phyloP scores from a whole-genome alignment of 352 stramenopile genomes.

The Phytophthora sansomeana region DNA sequence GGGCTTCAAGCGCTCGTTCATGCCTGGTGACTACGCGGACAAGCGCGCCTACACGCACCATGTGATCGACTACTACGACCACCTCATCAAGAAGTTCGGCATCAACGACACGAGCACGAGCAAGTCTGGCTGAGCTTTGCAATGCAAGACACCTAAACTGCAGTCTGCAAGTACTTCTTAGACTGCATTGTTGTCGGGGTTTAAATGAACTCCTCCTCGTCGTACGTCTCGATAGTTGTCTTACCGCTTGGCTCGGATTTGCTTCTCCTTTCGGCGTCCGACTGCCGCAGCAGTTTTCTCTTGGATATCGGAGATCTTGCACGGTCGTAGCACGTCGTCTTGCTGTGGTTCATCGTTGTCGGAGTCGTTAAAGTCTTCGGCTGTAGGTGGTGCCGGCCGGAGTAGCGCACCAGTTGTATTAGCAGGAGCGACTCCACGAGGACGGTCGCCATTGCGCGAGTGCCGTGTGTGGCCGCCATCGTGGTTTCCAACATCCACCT shows the following conservation, averaged over 20 bases:
- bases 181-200: not conserved
- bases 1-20: slow-evolving; percentile 90
- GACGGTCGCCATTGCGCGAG: slow-evolving; percentile 32
- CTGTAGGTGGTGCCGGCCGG: slow-evolving; percentile 60
- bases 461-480: slow-evolving; percentile 35
- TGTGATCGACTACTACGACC: slow-evolving; percentile 90
- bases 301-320: slow-evolving; percentile 83
- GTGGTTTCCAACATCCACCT: slow-evolving; percentile 36
- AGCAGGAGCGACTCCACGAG: slow-evolving; percentile 19
- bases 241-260: slow-evolving; percentile 56
- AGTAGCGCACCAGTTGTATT: slow-evolving; percentile 38
- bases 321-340: slow-evolving; percentile 73
- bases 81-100: slow-evolving; percentile 71
- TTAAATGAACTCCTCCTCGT: slow-evolving; percentile 5
- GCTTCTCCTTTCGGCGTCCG: slow-evolving; percentile 75
- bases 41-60: slow-evolving; percentile 89
- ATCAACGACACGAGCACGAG: slow-evolving; percentile 55
- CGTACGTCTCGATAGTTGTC: not conserved
- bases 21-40: slow-evolving; percentile 73
- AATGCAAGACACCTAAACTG: not conserved
- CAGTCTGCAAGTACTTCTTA: not conserved
- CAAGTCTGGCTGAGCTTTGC: slow-evolving; percentile 30
- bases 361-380: slow-evolving; percentile 80
- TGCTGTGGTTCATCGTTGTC: slow-evolving; percentile 67
- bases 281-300: slow-evolving; percentile 77